Conservation (phyloP, 805 yeast species). For the Pichia eremophila region DNA sequence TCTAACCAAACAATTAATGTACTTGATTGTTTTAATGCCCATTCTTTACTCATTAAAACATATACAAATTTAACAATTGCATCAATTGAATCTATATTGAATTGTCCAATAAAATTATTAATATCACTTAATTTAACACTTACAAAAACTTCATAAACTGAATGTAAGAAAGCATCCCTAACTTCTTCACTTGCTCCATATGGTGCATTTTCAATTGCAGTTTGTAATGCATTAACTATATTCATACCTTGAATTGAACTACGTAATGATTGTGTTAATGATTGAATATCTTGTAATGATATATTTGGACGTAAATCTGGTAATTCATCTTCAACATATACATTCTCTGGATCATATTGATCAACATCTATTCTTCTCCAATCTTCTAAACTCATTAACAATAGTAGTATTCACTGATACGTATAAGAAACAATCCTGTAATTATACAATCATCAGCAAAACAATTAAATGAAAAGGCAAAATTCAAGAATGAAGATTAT, state of each 20-base stretch:
- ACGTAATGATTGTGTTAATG: conserved; percentile 50
- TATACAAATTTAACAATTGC: conserved; percentile 76
- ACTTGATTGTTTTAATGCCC: conserved; percentile 82
- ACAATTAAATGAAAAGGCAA: no score
- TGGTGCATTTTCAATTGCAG: conserved; percentile 67
- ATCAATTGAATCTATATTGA: conserved; percentile 61
- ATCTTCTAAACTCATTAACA: conserved; percentile 40
- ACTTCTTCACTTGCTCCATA: conserved; percentile 61
- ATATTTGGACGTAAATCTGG: conserved; percentile 35
- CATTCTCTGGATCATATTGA: conserved; percentile 76
- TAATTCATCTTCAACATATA: conserved; percentile 21
- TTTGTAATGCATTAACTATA: conserved; percentile 52
- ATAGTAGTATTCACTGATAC: no score
- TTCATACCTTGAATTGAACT: conserved; percentile 63
- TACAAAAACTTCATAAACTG: conserved; percentile 64
- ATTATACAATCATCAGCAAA: no score
- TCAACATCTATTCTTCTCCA: conserved; percentile 96
- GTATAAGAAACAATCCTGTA: no score
- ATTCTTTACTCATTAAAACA: conserved; percentile 69
- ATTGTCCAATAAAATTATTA: conserved; percentile 32
- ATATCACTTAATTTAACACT: conserved; percentile 64
- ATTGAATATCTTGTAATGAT: conserved; percentile 43
- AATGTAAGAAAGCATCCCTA: conserved; percentile 40
- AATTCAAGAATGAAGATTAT: no score
- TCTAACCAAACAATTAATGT: conserved; percentile 85